Evolutionary conservation across 352 stramenopile genomes (phyloP), one percentile per base, ranked within the genome.

Genomic region (Phytophthora europaea): DNA sequence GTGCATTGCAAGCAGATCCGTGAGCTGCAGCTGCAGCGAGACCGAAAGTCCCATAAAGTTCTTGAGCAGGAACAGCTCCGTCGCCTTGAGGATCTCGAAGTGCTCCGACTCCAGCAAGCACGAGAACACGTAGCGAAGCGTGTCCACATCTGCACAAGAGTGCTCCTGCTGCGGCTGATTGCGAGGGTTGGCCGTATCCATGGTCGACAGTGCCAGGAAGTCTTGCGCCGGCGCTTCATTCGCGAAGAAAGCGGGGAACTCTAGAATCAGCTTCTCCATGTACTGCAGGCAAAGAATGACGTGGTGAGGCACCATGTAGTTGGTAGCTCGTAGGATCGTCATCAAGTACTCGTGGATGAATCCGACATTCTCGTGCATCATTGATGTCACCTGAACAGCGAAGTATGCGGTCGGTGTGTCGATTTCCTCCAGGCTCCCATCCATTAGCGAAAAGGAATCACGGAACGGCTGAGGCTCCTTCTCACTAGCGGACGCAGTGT

Each of bases 221-320:
- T 69, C 55, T 38, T 70, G 56, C 2, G 67, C 63, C 1, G 67
- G 26, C 48, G 64, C 36, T 40, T 89, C 79, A 34, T 79, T 83
- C 13, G 61, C 48, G 65, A 94, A 94, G 63, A 87, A 93, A n/a
- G 64, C 47, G 23, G 88, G 86, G 71, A 92, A 91, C 20, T 85
- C 76, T 2, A 75, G 18, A 54, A 92, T 60, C 22, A 94, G 64
- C 59, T 83, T 79, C 52, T 88, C 82, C 36, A 94, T 47, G 72
- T 92, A 92, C 61, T 91, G 70, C 23, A 94, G 60, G 50, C 84
- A 93, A 38, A 93, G 48, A 67, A 65, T 78, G n/a, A 94, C 88
- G 65, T 94, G 83, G 65, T 93, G 83, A 40, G 88, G 80, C 23
- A 90, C 58, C 70, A 89, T 76, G 69, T 87, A 88, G 72, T 93